These are phyloP conservation scores for Phialemoniopsis sp. DNA, from an alignment of 2,329 filamentous ascomycete species.

Conservation along the genomic window DNA sequence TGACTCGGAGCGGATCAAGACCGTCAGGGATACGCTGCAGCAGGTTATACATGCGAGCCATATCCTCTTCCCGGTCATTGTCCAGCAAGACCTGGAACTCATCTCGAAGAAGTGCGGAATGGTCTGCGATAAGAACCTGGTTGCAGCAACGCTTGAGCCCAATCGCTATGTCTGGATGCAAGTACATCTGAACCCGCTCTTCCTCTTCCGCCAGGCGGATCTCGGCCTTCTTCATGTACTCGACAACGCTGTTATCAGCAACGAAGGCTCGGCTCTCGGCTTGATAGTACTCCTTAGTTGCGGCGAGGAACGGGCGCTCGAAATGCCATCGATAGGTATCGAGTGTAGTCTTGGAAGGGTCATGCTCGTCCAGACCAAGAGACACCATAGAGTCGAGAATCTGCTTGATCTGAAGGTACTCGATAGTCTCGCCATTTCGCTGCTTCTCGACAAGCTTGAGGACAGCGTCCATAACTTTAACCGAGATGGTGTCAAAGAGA, in stretches of 20 bases:
- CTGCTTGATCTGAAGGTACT: conserved; percentile 93
- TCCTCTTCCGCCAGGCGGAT: conserved; percentile 86
- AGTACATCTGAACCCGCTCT: conserved; percentile 85
- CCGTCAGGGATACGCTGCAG: conserved; percentile 87
- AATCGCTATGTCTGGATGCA: conserved; percentile 84
- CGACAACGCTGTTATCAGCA: conserved; percentile 93
- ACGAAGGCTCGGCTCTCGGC: conserved; percentile 92
- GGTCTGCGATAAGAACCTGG: conserved; percentile 82
- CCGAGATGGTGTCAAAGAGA: conserved; percentile 78
- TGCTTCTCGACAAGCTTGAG: conserved; percentile 96
- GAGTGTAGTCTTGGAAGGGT: conserved; percentile 88
- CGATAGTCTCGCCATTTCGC: conserved; percentile 94
- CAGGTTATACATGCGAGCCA: conserved; percentile 93
- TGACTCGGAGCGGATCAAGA: conserved; percentile 78
- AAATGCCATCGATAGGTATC: conserved; percentile 94
- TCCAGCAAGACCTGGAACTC: conserved; percentile 94
- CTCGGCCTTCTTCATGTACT: conserved; percentile 99
- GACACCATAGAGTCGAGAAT: conserved; percentile 97
- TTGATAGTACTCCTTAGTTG: conserved; percentile 82
- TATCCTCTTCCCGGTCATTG: conserved; percentile 90
- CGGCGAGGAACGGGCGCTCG: conserved; percentile 83
- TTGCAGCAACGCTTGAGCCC: conserved; percentile 86
- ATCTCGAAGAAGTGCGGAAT: conserved; percentile 80
- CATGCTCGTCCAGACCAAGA: conserved; percentile 86
- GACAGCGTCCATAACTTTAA: conserved; percentile 92